Conservation (phyloP, 768 basidiomycete genomes). For the Suillus americanus region DNA sequence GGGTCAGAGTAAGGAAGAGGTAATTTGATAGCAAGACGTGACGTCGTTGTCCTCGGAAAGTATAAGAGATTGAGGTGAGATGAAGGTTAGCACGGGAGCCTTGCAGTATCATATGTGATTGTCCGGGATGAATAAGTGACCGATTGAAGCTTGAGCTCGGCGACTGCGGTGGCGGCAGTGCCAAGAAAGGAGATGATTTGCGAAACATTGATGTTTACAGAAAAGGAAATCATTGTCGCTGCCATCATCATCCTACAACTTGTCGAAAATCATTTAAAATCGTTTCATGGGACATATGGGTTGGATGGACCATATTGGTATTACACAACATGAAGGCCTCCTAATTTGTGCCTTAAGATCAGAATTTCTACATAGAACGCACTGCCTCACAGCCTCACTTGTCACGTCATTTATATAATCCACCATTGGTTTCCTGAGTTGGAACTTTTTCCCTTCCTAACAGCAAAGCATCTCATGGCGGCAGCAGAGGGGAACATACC, state of each 20-base stretch:
- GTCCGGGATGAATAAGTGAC: neutral
- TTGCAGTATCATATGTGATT: neutral
- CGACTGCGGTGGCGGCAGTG: neutral
- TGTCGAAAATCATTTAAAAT: too few species aligned
- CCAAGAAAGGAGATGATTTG: neutral
- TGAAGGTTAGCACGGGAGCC: neutral
- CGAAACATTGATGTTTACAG: neutral
- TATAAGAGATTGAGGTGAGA: neutral
- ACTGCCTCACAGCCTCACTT: neutral
- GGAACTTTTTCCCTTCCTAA: neutral
- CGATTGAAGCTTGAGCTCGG: neutral
- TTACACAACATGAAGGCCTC: neutral
- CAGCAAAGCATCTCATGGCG: constrained; percentile 16
- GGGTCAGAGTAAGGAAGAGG: neutral
- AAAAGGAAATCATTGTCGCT: neutral
- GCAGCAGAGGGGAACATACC: constrained; percentile 26
- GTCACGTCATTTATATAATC: constrained; percentile 2
- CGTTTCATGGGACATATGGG: too few species aligned
- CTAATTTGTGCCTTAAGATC: constrained; percentile 1
- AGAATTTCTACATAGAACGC: constrained; percentile 23
- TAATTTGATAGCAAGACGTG: neutral
- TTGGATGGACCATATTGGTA: neutral
- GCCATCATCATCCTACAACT: too few species aligned
- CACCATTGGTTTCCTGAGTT: neutral
- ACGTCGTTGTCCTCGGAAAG: constrained; percentile 3